These are phyloP conservation scores for Lactarius akahatsu DNA, from an alignment of 768 basidiomycete species.

Conservation along the genomic window DNA sequence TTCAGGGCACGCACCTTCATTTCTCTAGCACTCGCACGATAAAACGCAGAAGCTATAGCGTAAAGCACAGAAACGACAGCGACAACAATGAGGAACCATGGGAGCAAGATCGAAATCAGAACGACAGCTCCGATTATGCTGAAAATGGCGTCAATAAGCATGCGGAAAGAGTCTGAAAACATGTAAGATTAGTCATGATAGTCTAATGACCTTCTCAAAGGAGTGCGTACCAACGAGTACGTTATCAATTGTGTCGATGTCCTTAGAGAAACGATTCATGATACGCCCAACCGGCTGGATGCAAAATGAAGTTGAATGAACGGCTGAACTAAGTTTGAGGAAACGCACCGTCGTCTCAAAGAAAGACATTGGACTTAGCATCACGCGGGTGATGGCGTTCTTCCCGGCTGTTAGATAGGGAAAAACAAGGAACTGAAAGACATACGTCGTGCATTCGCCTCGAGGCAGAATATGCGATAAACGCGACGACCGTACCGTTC, in stretches of 20 bases:
- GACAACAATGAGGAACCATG: constrained; percentile 83
- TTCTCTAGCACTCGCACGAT: constrained; percentile 82
- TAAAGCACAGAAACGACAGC: constrained; percentile 61
- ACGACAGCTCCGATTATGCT: constrained; percentile 74
- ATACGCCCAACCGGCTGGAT: constrained; percentile 76
- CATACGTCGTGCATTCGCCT: constrained; percentile 59
- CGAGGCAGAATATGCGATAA: constrained; percentile 78
- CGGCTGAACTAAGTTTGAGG: background rate
- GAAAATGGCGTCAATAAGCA: constrained; percentile 62
- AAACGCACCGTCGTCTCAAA: constrained; percentile 75
- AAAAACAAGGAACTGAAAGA: background rate
- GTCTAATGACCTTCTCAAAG: background rate
- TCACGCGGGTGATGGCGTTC: constrained; percentile 63
- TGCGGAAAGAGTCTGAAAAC: constrained; percentile 64
- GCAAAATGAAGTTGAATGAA: constrained; percentile 27
- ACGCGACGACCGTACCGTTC: constrained; percentile 62
- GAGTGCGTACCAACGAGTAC: constrained; percentile 49
- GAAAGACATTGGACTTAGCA: constrained; percentile 87
- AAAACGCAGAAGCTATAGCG: constrained; percentile 73
- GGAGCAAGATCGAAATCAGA: constrained; percentile 69
- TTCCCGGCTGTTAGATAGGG: constrained; percentile 30
- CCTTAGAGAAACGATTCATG: constrained; percentile 88
- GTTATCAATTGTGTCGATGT: constrained; percentile 82
- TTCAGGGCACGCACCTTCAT: constrained; percentile 53
- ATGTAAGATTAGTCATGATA: constrained; percentile 6